A percentile compares a stretch with the other conserved stretches of the same genome.
phyloP scores from a whole-genome alignment of 2,329 filamentous ascomycete genomes.

The Hortaea werneckii region DNA sequence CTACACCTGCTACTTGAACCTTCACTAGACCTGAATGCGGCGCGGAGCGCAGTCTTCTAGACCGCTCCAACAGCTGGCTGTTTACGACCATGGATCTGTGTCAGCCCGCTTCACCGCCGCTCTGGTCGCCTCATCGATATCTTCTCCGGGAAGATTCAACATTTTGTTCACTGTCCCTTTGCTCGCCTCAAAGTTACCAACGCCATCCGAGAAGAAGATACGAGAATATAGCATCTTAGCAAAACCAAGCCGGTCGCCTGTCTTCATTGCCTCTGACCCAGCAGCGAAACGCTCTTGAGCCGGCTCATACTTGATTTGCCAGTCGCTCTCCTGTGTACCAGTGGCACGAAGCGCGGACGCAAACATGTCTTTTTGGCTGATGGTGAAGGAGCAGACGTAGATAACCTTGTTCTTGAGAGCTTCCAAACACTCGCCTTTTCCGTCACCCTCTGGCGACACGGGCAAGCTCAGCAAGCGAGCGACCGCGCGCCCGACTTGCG shows the following conservation, averaged over 20 bases:
- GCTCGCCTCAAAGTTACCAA: constrained; percentile 28
- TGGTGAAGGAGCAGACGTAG: constrained; percentile 46
- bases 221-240: constrained; percentile 45
- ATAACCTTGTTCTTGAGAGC: constrained; percentile 41
- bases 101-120: constrained; percentile 31
- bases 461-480: constrained; percentile 32
- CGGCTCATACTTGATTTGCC: constrained; percentile 45
- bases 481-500: constrained; percentile 45
- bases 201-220: constrained; percentile 36
- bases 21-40: no score
- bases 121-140: constrained; percentile 47
- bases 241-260: constrained; percentile 37
- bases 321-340: constrained; percentile 48
- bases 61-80: no score
- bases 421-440: constrained; percentile 31
- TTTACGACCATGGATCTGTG: background rate
- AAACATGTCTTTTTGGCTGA: constrained; percentile 57
- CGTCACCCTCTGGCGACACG: constrained; percentile 29
- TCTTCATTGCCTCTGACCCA: constrained; percentile 36
- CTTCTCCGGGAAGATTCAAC: constrained; percentile 49
- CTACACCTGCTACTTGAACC: no score
- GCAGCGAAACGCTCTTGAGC: constrained; percentile 39
- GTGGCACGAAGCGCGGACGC: constrained; percentile 50
- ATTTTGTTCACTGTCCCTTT: constrained; percentile 39
- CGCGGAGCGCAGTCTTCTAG: no score